Evolutionary conservation across 1,284 basidiomycete genomes (phyloP).

Genomic region (Cutaneotrichosporon daszewskae): DNA sequence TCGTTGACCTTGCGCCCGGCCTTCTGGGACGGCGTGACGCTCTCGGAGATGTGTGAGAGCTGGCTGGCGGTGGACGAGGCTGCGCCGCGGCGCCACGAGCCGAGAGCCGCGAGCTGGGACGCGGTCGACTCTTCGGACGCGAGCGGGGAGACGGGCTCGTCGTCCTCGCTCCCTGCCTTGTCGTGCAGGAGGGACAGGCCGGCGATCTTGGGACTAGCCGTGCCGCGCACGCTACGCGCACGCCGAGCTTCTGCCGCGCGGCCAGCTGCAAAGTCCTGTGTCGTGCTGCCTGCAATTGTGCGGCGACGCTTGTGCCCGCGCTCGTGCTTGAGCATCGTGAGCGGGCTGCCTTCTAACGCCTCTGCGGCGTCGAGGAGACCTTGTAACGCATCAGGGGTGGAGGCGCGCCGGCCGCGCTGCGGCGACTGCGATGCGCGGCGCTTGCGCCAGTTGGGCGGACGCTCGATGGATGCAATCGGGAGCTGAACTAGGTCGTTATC

Average conservation of each 20-base stretch:
- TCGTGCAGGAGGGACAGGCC: constrained; percentile 14
- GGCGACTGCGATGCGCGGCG: constrained; percentile 28
- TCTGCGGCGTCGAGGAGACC: constrained; percentile 40
- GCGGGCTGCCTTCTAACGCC: constrained; percentile 39
- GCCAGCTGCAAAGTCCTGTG: constrained; percentile 9
- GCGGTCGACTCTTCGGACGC: constrained; percentile 18
- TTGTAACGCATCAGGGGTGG: constrained; percentile 37
- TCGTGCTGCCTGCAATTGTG: constrained; percentile 26
- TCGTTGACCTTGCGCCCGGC: constrained; percentile 35
- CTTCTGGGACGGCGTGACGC: constrained; percentile 6
- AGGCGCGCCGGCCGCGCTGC: constrained; percentile 12
- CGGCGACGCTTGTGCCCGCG: constrained; percentile 33
- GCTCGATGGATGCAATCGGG: no score
- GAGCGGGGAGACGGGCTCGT: constrained; percentile 18
- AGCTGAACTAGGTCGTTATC: constrained; percentile 2
- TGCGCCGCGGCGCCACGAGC: constrained; percentile 10
- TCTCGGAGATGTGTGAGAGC: constrained; percentile 24
- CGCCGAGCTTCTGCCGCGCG: constrained; percentile 8
- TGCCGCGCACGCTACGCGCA: constrained; percentile 7
- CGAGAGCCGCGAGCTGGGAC: constrained; percentile 15
- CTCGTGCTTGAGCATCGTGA: constrained; percentile 25
- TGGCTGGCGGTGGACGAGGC: constrained; percentile 29
- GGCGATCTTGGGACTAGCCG: constrained; percentile 18
- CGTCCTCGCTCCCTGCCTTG: constrained; percentile 15
- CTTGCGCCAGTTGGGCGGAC: constrained; percentile 22